Conservation (phyloP, 163 green algal species). For the Chloromonas sp. region DNA sequence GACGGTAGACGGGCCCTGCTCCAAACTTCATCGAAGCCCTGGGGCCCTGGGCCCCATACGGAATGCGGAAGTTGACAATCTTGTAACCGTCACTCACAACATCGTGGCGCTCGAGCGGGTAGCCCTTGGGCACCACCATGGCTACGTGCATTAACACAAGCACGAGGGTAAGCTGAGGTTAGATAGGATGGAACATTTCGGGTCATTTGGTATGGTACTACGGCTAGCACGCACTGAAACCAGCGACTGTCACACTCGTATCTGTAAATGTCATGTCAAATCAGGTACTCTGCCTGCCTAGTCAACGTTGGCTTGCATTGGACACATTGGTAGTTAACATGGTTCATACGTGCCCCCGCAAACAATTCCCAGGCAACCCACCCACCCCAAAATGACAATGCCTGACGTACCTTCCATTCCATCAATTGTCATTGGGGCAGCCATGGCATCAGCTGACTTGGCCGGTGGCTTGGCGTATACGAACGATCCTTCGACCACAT, state of each 20-base stretch:
- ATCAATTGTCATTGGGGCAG: background rate
- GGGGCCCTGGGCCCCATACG: constrained; percentile 8
- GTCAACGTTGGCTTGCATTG: background rate
- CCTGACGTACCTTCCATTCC: background rate
- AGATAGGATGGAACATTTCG: too few species aligned
- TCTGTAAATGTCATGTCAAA: background rate
- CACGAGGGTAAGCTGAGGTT: too few species aligned
- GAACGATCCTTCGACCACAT: background rate
- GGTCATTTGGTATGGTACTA: too few species aligned
- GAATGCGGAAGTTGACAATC: constrained; percentile 26
- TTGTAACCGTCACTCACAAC: constrained; percentile 19
- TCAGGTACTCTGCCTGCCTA: background rate
- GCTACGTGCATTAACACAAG: background rate
- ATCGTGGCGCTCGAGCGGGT: constrained; percentile 18
- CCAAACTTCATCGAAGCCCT: background rate
- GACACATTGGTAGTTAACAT: background rate
- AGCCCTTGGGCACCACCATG: constrained; percentile 17
- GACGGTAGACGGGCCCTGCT: background rate
- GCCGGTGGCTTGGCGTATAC: background rate
- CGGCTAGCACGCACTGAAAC: background rate
- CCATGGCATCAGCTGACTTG: background rate
- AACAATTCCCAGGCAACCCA: background rate
- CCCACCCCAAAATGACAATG: background rate
- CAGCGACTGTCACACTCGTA: background rate
- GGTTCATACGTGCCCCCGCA: background rate